These are phyloP conservation scores for Zygosaccharomyces sapae DNA, from an alignment of 1,139 yeast genomes.

Conservation along the genomic window DNA sequence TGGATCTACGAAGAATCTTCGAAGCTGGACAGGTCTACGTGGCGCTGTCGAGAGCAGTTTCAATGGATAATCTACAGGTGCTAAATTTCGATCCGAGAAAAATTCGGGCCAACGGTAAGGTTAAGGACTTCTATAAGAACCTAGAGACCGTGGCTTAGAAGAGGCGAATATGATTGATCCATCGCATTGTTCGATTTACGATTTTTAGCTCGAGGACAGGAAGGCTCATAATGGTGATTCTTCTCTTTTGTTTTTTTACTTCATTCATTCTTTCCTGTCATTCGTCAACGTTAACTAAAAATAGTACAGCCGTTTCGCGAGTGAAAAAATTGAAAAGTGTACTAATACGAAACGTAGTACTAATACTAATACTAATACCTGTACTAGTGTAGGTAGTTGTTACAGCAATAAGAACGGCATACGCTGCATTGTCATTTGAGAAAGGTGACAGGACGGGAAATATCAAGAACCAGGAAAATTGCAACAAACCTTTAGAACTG, in stretches of 20 bases:
- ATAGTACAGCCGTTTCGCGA: slow-evolving; percentile 5
- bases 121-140: slow-evolving; percentile 56
- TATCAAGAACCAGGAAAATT: no score
- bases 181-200: background rate
- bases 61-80: slow-evolving; percentile 68
- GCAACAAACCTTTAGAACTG: no score
- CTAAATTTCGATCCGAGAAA: slow-evolving; percentile 60
- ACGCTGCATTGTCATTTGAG: no score
- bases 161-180: background rate
- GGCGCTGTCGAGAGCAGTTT: slow-evolving; percentile 84
- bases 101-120: slow-evolving; percentile 63
- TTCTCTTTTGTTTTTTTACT: background rate
- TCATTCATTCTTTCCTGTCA: background rate
- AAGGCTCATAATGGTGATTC: background rate
- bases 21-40: slow-evolving; percentile 89
- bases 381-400: no score
- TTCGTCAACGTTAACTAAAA: slow-evolving; percentile 1
- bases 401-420: no score
- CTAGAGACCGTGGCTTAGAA: slow-evolving; percentile 34
- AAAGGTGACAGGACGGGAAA: no score
- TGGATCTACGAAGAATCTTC: slow-evolving; percentile 65
- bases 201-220: background rate
- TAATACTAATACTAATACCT: background rate
- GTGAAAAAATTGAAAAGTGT: slow-evolving; percentile 3
- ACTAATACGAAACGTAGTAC: background rate